Base-by-base conservation (phyloP, 2,329 filamentous ascomycete species). In the Botrytis hyacinthi region DNA sequence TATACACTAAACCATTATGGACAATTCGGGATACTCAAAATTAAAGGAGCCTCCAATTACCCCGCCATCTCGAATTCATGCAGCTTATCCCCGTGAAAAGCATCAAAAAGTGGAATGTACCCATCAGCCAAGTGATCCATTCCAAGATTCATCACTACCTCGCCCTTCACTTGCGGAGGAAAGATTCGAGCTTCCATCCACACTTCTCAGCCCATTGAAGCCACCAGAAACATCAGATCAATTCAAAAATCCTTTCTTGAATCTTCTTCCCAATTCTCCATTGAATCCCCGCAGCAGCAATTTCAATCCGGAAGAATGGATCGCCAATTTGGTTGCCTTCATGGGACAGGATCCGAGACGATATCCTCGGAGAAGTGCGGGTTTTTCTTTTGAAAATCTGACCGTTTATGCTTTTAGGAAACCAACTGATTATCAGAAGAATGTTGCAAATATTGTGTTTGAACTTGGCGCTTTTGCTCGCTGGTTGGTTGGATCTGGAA, bases 381-480 rank as follows among this genome's bases (percentile, higher is more conserved):
- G 91, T 65, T 85, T 93, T 62, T 85, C 86, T 69, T 93, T 91
- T 83, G 87, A 88, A 81, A 87, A 92, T 79, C 84, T 93, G 73
- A 92, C 88, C 74, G 89, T 92, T 8, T 89, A 90, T 79, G 91
- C 91, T 59, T 93, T 87, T 77, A 91, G 91, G 62, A 87, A 86
- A 59, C 84, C 88, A 0, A 92, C 90, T 1, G 91, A 93, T 80
- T 93, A 91, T 81, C 91, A 93, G 80, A 90, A 90, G 80, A 87
- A 89, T 78, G 88, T 91, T 9, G 83, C 81, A 75, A 91, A 91
- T 78, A 81, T 90, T 71, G 86, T 86, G 84, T 80, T 91, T 0
- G 86, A 87, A 63, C 78, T 81, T 0, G 81, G 83, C 5, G 83
- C 83, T 22, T 70, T 84, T 26, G 78, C 81, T 1, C 84, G 85